These are phyloP conservation scores for Chaetomiaceae sp. DNA, from an alignment of 2,329 filamentous ascomycete genomes.

Conservation along the genomic window DNA sequence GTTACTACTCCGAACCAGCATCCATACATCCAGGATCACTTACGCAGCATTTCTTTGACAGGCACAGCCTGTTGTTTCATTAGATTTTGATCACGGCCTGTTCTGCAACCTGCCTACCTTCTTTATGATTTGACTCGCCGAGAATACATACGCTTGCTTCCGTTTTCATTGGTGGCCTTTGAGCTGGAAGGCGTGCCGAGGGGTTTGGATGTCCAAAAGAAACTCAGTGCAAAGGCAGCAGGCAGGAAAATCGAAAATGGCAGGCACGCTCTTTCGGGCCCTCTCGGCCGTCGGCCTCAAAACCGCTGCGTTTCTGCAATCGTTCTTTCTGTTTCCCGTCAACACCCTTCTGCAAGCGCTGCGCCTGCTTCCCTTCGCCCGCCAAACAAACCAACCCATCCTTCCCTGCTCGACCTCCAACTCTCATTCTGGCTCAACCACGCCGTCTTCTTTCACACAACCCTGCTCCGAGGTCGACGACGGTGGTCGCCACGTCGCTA, in stretches of 20 bases:
- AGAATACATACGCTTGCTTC: too few species aligned
- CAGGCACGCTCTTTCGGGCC: conserved; percentile 18
- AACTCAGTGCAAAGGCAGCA: too few species aligned
- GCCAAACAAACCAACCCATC: conserved; percentile 8
- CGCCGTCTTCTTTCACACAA: background rate
- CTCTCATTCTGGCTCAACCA: conserved; percentile 2
- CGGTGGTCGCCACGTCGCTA: conserved; percentile 2
- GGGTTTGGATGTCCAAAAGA: background rate
- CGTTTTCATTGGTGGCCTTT: too few species aligned
- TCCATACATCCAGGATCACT: too few species aligned
- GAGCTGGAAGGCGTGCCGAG: background rate
- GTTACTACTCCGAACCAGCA: too few species aligned
- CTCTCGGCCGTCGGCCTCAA: conserved; percentile 20
- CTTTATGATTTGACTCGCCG: too few species aligned
- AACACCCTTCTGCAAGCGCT: conserved; percentile 16
- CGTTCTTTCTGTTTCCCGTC: conserved; percentile 21
- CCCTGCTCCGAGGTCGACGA: background rate
- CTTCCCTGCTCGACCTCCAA: conserved; percentile 11
- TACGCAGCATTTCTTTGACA: background rate
- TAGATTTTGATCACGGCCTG: background rate
- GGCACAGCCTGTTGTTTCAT: background rate
- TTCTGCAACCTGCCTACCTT: too few species aligned
- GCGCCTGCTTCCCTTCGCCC: conserved; percentile 9
- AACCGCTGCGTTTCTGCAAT: conserved; percentile 21
- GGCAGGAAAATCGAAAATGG: conserved; percentile 20